Evolutionary conservation across 2,329 filamentous ascomycete genomes (phyloP), one percentile per base, ranked within the genome.

Genomic region (Alternaria brassicicola): DNA sequence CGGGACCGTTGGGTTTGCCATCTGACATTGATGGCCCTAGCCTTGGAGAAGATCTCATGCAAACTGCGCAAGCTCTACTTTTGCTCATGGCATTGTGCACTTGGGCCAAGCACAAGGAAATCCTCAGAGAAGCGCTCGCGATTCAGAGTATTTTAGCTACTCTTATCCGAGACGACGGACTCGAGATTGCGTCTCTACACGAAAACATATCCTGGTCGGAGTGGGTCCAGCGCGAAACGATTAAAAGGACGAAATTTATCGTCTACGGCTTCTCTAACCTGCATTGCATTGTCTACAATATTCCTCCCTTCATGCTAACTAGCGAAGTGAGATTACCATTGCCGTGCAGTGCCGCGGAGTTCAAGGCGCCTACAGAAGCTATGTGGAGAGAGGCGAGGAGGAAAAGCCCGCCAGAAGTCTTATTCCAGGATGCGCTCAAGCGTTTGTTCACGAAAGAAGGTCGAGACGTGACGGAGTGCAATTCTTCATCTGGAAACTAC

Each of bases 1-100:
- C 67, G 25, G 71, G 70, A 19, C 72, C 68, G 13, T 61, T 74
- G 31, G 72, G 68, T 4, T 56, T 72, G 6, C 71, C 71, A 17
- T 64, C 64, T n/a, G 68, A 73, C 4, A 26, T 52, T 8, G 67
- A 72, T 30, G n/a, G 41, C 17, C 51, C 52, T 35, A 25, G 49
- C 3, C 23, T 55, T 17, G 64, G 59, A 23, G 70, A 73, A 47
- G 70, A 76, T 49, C 68, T 76, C 1, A 89, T 89, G 42, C 87
- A 89, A 69, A 89, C 86, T 0, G 88, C 88, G 3, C 87, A 89
- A 66, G 84, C 87, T 3, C 79, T 89, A 1, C 75, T 89, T 0
- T 72, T 89, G 1, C 80, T 87, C n/a, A 86, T 85, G 55, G 84
- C 84, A 0, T 83, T 86, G 69, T 84, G 84, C 12, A 86, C 85